A percentile compares a stretch with the other conserved stretches of the same genome.
These are phyloP conservation scores for Kazachstania kunashirensis DNA, from an alignment of 805 yeast species.

Conservation along the genomic window DNA sequence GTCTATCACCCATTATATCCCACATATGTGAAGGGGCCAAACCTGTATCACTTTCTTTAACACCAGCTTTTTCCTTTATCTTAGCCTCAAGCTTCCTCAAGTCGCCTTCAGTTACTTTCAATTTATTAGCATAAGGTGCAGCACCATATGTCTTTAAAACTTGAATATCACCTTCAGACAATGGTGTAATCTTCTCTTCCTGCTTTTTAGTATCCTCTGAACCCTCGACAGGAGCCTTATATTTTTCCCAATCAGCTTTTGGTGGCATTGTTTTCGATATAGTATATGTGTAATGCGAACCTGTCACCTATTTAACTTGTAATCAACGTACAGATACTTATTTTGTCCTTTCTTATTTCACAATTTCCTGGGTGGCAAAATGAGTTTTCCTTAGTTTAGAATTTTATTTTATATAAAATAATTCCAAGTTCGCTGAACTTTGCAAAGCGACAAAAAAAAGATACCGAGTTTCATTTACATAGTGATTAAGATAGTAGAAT, in stretches of 20 bases:
- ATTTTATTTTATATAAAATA: too few relatives aligned
- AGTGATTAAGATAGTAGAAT: too few relatives aligned
- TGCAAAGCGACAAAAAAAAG: too few relatives aligned
- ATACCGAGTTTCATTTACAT: too few relatives aligned
- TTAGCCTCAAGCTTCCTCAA: slow-evolving; percentile 72
- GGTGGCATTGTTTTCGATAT: slow-evolving; percentile 59
- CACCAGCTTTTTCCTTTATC: slow-evolving; percentile 90
- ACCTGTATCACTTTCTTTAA: slow-evolving; percentile 96
- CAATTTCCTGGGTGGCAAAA: slow-evolving; percentile 1
- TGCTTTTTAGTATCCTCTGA: slow-evolving; percentile 45
- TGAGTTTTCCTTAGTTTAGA: background rate
- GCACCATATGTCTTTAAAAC: slow-evolving; percentile 95
- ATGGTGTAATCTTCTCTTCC: slow-evolving; percentile 72
- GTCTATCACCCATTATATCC: slow-evolving; percentile 96
- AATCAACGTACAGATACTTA: too few relatives aligned
- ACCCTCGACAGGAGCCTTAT: slow-evolving; percentile 74
- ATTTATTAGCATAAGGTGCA: slow-evolving; percentile 81
- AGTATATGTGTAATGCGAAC: background rate
- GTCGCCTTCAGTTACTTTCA: slow-evolving; percentile 80
- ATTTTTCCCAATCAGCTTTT: slow-evolving; percentile 97
- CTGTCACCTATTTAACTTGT: background rate
- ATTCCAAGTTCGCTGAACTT: too few relatives aligned
- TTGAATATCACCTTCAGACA: slow-evolving; percentile 94
- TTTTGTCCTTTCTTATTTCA: background rate
- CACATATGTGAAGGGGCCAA: slow-evolving; percentile 91